Conservation (phyloP, 352 stramenopile species). For the Peronosclerospora sorghi region DNA sequence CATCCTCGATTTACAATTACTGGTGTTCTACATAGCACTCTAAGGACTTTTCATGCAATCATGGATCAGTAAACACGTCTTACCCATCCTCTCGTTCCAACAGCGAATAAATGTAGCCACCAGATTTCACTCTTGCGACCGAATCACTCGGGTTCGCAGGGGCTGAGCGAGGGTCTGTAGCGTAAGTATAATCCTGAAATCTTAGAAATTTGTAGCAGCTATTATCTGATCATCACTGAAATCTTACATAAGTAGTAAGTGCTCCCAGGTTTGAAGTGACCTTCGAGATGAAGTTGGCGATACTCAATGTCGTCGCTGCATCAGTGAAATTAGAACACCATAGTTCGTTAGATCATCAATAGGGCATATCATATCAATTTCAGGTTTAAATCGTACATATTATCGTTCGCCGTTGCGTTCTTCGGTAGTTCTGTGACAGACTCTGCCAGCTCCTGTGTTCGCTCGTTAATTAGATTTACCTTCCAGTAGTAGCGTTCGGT, state of each 20-base stretch:
- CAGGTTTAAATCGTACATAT: slow-evolving; percentile 25
- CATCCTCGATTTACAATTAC: slow-evolving; percentile 82
- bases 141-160: slow-evolving; percentile 67
- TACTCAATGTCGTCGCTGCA: slow-evolving; percentile 70
- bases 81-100: slow-evolving; percentile 60
- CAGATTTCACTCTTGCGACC: slow-evolving; percentile 68
- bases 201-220: background rate
- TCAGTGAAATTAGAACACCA: background rate
- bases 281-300: slow-evolving; percentile 55
- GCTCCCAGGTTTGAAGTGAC: slow-evolving; percentile 52
- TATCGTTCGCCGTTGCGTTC: slow-evolving; percentile 41
- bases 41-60: background rate
- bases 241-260: slow-evolving; percentile 75
- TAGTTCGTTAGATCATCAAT: slow-evolving; percentile 5
- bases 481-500: slow-evolving; percentile 86
- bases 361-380: background rate
- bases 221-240: background rate
- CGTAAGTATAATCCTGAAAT: background rate
- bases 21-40: slow-evolving; percentile 33
- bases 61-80: background rate
- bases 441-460: slow-evolving; percentile 61
- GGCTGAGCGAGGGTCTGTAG: slow-evolving; percentile 64
- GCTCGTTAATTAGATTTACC: slow-evolving; percentile 74
- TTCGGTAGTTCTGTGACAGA: slow-evolving; percentile 49
- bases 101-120: slow-evolving; percentile 79